Conservation (phyloP, 176 grass and related monocot genomes). For the Cenchrus fungigraminus region DNA sequence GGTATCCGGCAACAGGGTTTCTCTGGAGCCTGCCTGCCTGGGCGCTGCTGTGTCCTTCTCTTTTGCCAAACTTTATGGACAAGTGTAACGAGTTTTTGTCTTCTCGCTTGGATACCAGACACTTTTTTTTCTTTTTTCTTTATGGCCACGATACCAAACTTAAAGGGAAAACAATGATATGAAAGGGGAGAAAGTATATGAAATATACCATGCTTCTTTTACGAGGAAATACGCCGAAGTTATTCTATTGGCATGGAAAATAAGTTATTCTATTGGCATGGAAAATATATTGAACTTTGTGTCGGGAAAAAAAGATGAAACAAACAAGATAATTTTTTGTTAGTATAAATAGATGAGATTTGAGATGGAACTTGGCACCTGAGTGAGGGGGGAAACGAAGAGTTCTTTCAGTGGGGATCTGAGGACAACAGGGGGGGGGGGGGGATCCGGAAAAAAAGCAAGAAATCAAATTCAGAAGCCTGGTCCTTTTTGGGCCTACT, state of each 20-base stretch:
- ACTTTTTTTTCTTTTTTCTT: background rate
- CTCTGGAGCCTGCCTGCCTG: background rate
- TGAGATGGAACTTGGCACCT: too few species aligned
- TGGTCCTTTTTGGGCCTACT: background rate
- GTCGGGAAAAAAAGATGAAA: background rate
- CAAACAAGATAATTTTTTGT: too few species aligned
- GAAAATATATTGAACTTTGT: background rate
- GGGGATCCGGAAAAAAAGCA: background rate
- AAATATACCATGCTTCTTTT: background rate
- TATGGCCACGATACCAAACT: background rate
- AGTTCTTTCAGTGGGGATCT: too few species aligned
- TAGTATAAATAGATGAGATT: background rate
- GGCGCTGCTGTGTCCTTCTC: background rate
- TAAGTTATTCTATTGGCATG: background rate
- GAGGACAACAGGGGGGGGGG: too few species aligned
- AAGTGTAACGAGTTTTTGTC: constrained; percentile 3
- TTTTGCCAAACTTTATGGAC: background rate
- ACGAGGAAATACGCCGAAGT: background rate
- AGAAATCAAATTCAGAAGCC: background rate
- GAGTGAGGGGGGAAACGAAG: too few species aligned
- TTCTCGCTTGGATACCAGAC: background rate
- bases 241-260: background rate
- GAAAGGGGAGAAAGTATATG: background rate
- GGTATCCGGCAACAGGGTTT: background rate
- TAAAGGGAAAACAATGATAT: background rate